Evolutionary conservation across 2,329 filamentous ascomycete species (phyloP), one percentile per base, ranked within the genome.

Genomic region (Periconia sp.): DNA sequence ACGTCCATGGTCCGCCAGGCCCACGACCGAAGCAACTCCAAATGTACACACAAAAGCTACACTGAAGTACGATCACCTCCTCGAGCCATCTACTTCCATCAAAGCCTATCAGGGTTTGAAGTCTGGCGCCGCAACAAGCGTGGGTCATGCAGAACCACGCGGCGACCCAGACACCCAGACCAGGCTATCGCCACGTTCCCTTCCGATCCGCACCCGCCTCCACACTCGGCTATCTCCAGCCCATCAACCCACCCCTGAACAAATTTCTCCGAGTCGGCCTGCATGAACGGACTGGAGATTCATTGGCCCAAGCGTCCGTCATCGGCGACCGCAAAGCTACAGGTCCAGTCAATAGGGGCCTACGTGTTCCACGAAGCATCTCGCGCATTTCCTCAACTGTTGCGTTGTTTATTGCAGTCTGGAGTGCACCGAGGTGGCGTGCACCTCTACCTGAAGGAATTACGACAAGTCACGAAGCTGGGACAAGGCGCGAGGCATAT

Each of bases 151-250:
- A 29, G 31, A 25, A 19, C 33, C 40, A 42, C 29, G 16, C 45
- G 22, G 36, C 39, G 16, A 23, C 36, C 17, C 36, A 28, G 38
- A 29, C 26, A 30, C 34, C 11, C 22, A 18, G 9, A 29, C 25
- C 13, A 16, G 46, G 36, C 48, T 40, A 40, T 40, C 36, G 40
- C 46, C 50, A 55, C 57, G 50, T 54, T 56, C 52, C 54, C 48
- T 57, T 48, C 36, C 43, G 52, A 40, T 50, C 39, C 37, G 34
- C 31, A 23, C 44, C 38, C 52, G 50, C 42, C 57, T 53, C 50
- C 50, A 57, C 56, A 57, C 52, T 53, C 60, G 60, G 54, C 56
- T 58, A 57, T 54, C 48, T 53, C 50, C 46, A 49, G 42, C 43
- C 50, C 43, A 57, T 28, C 36, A 54, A 50, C 50, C 48, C 47